Evolutionary conservation across 164 flowering plant species (phyloP), one percentile per base, ranked within the genome.

Genomic region (Nymphaea thermarum): DNA sequence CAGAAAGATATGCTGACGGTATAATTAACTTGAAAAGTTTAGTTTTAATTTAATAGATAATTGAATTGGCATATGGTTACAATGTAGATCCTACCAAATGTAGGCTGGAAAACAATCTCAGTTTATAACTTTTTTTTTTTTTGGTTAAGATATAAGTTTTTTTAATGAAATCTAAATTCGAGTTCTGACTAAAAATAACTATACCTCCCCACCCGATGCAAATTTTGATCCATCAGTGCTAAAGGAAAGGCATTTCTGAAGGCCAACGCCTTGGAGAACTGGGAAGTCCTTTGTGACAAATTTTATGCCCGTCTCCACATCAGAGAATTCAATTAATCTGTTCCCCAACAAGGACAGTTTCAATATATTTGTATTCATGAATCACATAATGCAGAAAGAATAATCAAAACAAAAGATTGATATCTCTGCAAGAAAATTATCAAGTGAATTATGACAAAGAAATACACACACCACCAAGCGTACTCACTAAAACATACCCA

Each of bases 211-310:
- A 73, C 98, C 99, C 61, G 84, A 68, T 43, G 98, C 98, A 73
- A 95, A 79, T 80, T 75, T 83, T 69, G 96, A 86, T 67, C 99
- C 98, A 80, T 95, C 99, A 70, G 80, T 75, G 75, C 99, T 91
- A 76, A 95, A 95, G 43, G 86, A 83, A 11, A 88, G 42, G 70
- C 97, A 88, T 66, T 84, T 91, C 71, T 95, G 99, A 44, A 73
- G 87, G 70, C 96, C 96, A 74, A 84, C 84, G 73, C 73, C 85
- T 70, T 84, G 78, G 17, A 90, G 89, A 72, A 83, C 79, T 62
- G 77, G 65, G 65, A 81, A 65, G 43, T 84, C 85, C 71, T 88
- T 87, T 43, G 81, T 72, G 69, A 82, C 66, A 62, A 90, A 68
- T 76, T 85, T 85, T 55, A 85, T 6, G 71, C 73, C 70, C 65